Base-by-base conservation (phyloP, 1,284 basidiomycete genomes). In the Cystobasidium sp. region DNA sequence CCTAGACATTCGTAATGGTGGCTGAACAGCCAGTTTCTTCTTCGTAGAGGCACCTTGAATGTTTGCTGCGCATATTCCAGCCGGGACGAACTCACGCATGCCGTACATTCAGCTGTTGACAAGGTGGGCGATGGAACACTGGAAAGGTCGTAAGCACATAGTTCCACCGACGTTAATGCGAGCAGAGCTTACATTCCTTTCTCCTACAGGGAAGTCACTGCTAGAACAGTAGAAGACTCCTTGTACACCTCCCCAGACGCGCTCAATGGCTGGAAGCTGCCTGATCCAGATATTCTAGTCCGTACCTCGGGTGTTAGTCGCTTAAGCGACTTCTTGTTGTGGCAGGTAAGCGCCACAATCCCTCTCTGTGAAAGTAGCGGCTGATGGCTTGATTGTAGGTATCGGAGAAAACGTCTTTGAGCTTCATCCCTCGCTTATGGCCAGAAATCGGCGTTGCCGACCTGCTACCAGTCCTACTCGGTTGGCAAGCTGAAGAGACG, bases 61-160 rank as follows among this genome's bases (percentile, higher is more conserved):
- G 85, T 99, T 14, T 96, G 93, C 83, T 94, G 96, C 85, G 92
- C 97, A 0, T 99, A 99, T 80, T 87, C 93, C 0, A 91, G 94
- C 2, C 87, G 90, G 52, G 93, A 99, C 80, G 97, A 99, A 83
- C 96, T 99, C 14, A 87, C 91, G 6, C 87, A 87, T 0, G 91
- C 94, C 0, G 87, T 95, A 0, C 83, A 88, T 77, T 84, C 84
- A 0, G 86, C 86, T 14, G 84, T 94, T 12, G 83, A 84, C 9
- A 81, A 86, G 6, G 85, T 87, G 5, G 77, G 88, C 22, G 79
- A 83, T 14, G 78, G 82, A 4, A 80, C 83, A n/a, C 76, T 84
- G 41, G 68, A 82, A 9, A 78, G 83, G 46, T 81, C 84, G 82
- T 81, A 62, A 64, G 81, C 79, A 76, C 1, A 6, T n/a, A 76